These are phyloP conservation scores for Boechera retrofracta DNA, from an alignment of 345 rosid genomes.

Conservation along the genomic window DNA sequence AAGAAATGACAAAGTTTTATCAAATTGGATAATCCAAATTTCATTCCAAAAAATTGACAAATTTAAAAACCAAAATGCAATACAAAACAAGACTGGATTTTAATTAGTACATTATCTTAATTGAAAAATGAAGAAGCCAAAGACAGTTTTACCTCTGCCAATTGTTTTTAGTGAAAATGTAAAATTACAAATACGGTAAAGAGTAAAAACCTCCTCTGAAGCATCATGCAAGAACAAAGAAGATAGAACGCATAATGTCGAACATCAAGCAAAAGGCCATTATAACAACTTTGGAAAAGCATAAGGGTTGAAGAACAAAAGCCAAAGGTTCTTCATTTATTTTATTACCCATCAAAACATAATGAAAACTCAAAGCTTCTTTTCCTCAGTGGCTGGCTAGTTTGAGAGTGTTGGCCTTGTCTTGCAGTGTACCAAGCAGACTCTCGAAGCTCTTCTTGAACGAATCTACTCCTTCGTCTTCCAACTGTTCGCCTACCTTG, in stretches of 20 bases:
- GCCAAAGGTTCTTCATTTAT: slow-evolving; percentile 38
- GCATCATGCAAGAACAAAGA: not conserved
- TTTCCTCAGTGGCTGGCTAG: slow-evolving; percentile 62
- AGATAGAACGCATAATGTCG: not conserved
- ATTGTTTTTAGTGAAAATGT: not conserved
- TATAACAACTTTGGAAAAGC: slow-evolving; percentile 14
- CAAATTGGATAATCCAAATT: not conserved
- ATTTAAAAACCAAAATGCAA: too few relatives aligned
- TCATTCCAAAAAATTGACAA: too few relatives aligned
- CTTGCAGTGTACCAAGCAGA: slow-evolving; percentile 89
- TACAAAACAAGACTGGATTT: not conserved
- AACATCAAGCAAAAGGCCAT: slow-evolving; percentile 25
- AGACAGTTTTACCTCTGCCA: not conserved
- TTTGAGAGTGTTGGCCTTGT: slow-evolving; percentile 93
- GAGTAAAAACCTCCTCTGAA: not conserved
- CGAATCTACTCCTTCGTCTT: slow-evolving; percentile 86
- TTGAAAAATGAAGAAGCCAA: not conserved
- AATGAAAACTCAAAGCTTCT: not conserved
- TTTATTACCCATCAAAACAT: slow-evolving; percentile 32
- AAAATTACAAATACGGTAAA: not conserved
- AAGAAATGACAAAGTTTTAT: too few relatives aligned
- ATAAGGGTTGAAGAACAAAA: slow-evolving; percentile 19
- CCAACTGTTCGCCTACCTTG: slow-evolving; percentile 80
- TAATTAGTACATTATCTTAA: not conserved
- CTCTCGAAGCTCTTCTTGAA: slow-evolving; percentile 97